Base-by-base conservation (phyloP, 441 rosid species). In the Arabidopsis lyrata region DNA sequence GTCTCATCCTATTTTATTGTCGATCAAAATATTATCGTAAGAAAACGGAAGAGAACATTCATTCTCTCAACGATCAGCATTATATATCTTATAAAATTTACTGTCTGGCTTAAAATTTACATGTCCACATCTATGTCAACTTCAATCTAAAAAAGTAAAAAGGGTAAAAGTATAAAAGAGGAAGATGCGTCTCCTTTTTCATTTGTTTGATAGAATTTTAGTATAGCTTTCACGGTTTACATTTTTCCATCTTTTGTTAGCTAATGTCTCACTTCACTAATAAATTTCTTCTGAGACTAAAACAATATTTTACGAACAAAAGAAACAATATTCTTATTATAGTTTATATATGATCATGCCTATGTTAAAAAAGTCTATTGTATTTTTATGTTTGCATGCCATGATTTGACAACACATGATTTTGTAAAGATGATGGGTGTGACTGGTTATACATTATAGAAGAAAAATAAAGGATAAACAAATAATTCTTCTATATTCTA, bases 321-420 rank as follows among this genome's bases (percentile, higher is more conserved):
- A 16, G 36, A 2, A 45, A 6, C 12, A 32, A 35, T 10, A 10
- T 8, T 9, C 27, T 57, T 8, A 15, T 35, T n/a, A n/a, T 22
- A 20, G 22, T 22, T 22, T 0, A 5, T 52, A 12, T n/a, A 9
- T 16, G 6, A 36, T 11, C 31, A 49, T 12, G 32, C 32, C 32
- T 27, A 50, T 22, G 56, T 20, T 20, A 20, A 1, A 20, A 20
- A 20, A 20, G 1, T 20, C 22, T 20, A 20, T 4, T 27, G 31
- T 27, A 27, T 27, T 27, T 3, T 27, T 3, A 27, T 27, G 31
- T 50, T 14, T 52, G 50, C 16, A 54, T 53, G 53, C 41, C 42
- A 7, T 56, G 44, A 68, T 34, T 31, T 56, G 73, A 68, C 55
- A 55, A 45, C 10, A 7, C 54, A 42, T 68, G 39, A 22, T 39